A percentile compares a stretch with the other conserved stretches of the same genome.
Conservation (phyloP, 2,329 filamentous ascomycete species). For the Talaromyces sp. region DNA sequence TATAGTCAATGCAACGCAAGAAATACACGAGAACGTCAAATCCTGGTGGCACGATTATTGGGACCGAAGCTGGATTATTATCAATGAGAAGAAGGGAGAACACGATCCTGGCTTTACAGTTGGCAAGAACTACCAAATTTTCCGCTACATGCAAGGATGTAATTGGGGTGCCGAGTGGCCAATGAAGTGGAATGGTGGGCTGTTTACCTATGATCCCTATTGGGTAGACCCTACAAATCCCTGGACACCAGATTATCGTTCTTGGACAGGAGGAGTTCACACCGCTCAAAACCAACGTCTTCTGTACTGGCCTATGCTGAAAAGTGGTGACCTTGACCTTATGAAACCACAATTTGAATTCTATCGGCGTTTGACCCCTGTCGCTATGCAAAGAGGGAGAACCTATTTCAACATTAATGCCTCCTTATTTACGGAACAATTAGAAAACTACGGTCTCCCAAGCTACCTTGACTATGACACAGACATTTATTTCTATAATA, state of each 20-base stretch:
- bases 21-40: neutral
- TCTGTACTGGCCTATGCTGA: conserved; percentile 5
- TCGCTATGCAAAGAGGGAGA: neutral
- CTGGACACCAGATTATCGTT: neutral
- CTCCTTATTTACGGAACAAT: neutral
- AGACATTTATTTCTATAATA: neutral
- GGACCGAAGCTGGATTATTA: conserved; percentile 4
- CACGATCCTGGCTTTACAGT: neutral
- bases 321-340: conserved; percentile 1
- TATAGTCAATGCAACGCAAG: neutral
- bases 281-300: conserved; percentile 7
- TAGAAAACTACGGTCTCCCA: conserved; percentile 1
- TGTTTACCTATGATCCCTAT: conserved; percentile 3
- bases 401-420: conserved; percentile 1
- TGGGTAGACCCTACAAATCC: neutral
- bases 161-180: neutral
- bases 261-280: neutral
- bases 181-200: neutral
- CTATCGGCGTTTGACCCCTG: neutral
- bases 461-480: neutral
- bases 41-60: neutral
- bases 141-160: conserved; percentile 5
- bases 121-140: conserved; percentile 9
- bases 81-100: neutral
- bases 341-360: neutral